Percentiles rank a stretch among this genome's conserved stretches.
phyloP scores from a whole-genome alignment of 1,284 basidiomycete genomes.

The Wolfiporia cocos region DNA sequence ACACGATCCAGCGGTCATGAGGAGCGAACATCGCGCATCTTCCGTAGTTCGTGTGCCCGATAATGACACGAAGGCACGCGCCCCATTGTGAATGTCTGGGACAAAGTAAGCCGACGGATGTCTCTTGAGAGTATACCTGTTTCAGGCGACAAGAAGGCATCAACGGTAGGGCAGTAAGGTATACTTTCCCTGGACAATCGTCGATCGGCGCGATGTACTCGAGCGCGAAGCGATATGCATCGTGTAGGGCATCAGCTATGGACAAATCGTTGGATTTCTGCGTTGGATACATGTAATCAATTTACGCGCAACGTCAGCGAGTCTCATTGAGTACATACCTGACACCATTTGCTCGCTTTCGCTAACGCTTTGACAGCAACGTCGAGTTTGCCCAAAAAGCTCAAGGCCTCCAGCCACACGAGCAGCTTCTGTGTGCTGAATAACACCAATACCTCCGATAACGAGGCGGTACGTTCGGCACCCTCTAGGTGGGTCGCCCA shows the following conservation, averaged over 20 bases:
- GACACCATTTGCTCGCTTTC: not conserved
- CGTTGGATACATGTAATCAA: too few relatives aligned
- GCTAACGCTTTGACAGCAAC: not conserved
- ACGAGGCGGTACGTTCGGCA: not conserved
- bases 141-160: not conserved
- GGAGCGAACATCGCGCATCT: not conserved
- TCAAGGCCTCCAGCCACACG: not conserved
- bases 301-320: too few relatives aligned
- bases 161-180: slow-evolving; percentile 2
- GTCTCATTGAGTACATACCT: not conserved
- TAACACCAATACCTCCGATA: not conserved
- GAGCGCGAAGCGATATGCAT: slow-evolving; percentile 6
- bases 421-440: not conserved
- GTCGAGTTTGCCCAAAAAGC: not conserved
- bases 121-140: too few relatives aligned
- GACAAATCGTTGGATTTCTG: too few relatives aligned
- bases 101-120: too few relatives aligned
- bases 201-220: slow-evolving; percentile 3
- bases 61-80: not conserved
- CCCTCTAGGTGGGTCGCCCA: slow-evolving; percentile 4
- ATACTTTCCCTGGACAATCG: slow-evolving; percentile 2
- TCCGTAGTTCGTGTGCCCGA: not conserved
- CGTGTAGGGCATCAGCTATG: not conserved
- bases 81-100: not conserved
- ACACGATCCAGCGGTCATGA: not conserved